phyloP scores from a whole-genome alignment of 805 yeast genomes.

The Jamesozyma hellenica region DNA sequence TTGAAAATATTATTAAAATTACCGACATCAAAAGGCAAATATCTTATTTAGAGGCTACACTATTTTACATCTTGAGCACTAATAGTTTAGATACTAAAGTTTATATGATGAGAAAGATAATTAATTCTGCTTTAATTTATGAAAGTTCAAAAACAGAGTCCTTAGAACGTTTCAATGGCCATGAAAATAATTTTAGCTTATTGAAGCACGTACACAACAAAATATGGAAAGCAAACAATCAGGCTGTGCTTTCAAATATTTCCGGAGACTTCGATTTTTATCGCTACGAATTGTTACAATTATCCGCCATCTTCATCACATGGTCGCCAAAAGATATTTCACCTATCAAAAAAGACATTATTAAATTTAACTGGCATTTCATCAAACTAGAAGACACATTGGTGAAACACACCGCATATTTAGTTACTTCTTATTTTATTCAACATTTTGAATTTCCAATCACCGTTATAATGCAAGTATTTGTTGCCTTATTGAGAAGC shows the following conservation, averaged over 20 bases:
- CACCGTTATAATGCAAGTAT: conserved; percentile 81
- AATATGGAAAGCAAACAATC: conserved; percentile 63
- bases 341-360: conserved; percentile 68
- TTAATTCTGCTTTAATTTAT: conserved; percentile 54
- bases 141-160: conserved; percentile 46
- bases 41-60: conserved; percentile 40
- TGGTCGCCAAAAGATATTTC: conserved; percentile 51
- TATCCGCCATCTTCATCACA: conserved; percentile 67
- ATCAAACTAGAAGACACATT: conserved; percentile 81
- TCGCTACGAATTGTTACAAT: conserved; percentile 67
- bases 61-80: conserved; percentile 40
- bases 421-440: conserved; percentile 77
- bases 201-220: conserved; percentile 47
- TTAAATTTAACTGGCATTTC: conserved; percentile 90
- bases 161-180: conserved; percentile 36
- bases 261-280: conserved; percentile 66
- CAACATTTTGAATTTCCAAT: conserved; percentile 81
- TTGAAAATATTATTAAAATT: conserved; percentile 43
- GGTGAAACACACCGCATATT: conserved; percentile 87
- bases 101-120: conserved; percentile 49
- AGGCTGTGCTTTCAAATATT: conserved; percentile 35
- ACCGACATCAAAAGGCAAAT: conserved; percentile 39
- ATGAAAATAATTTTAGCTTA: conserved; percentile 43
- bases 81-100: conserved; percentile 45
- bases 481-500: conserved; percentile 78